These are phyloP conservation scores for Amaranthus tricolor DNA, from an alignment of 179 eudicot genomes.

Conservation along the genomic window DNA sequence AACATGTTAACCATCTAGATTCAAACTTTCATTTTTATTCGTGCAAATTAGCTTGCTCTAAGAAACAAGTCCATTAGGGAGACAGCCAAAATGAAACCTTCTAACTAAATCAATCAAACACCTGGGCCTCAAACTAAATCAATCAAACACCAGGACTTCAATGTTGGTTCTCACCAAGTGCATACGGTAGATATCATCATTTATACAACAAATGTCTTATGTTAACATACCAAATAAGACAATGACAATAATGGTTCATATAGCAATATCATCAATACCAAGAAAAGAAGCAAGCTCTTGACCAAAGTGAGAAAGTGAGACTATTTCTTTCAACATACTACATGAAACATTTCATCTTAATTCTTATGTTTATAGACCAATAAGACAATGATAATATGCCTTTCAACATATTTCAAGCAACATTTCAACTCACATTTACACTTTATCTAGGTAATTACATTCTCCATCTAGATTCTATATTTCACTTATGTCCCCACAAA, in stretches of 20 bases:
- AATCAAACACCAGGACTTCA: neutral
- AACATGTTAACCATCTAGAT: neutral
- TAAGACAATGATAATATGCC: no score
- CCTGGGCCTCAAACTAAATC: neutral
- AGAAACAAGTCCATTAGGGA: neutral
- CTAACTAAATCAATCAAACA: neutral
- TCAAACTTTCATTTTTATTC: neutral
- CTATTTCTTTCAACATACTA: no score
- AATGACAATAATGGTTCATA: neutral
- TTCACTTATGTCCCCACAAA: no score
- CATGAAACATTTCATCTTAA: no score
- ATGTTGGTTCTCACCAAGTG: no score
- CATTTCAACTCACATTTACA: no score
- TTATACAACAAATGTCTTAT: neutral
- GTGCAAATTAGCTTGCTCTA: neutral
- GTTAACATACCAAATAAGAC: neutral
- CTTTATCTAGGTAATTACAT: no score
- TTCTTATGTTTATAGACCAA: no score
- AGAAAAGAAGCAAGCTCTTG: neutral
- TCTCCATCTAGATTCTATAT: no score
- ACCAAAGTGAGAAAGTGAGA: neutral
- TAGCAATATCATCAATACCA: neutral
- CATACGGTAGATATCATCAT: no score
- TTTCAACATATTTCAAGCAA: no score
- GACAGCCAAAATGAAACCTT: slow-evolving; percentile 12